Conservation (phyloP, 495 filamentous ascomycete genomes). For the Bacidia gigantensis region DNA sequence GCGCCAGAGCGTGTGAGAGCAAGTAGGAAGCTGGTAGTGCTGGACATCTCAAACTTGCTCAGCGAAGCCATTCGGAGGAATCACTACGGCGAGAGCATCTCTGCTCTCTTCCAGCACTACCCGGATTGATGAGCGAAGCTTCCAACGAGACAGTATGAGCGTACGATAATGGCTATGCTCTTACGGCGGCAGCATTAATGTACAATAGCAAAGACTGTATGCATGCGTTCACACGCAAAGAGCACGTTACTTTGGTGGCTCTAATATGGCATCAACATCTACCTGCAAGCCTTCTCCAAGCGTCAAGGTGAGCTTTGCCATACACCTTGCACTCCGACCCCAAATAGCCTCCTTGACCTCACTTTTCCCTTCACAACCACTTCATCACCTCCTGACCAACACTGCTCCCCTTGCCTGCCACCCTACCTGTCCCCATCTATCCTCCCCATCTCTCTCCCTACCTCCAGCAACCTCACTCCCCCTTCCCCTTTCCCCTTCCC, state of each 20-base stretch:
- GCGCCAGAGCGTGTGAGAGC: constrained; percentile 50
- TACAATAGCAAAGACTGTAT: neutral
- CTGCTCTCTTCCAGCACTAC: constrained; percentile 65
- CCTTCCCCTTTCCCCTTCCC: neutral
- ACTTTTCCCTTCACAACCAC: no score
- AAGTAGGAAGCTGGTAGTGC: constrained; percentile 71
- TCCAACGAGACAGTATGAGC: constrained; percentile 5
- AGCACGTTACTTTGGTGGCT: no score
- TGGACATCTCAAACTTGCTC: constrained; percentile 77
- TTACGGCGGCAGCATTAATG: neutral
- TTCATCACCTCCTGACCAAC: no score
- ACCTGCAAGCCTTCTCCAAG: no score
- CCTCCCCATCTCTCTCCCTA: neutral
- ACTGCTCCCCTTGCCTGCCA: neutral
- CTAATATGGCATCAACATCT: no score
- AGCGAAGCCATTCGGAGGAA: constrained; percentile 89
- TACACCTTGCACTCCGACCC: no score
- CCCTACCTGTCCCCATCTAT: neutral
- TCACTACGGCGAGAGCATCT: constrained; percentile 85
- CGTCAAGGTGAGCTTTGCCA: no score
- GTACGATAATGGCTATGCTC: neutral
- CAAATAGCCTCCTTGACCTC: no score
- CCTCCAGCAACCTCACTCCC: neutral
- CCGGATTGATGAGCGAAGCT: constrained; percentile 34
- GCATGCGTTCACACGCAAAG: neutral